Percentiles rank a stretch among this genome's conserved stretches.
Evolutionary conservation across 768 basidiomycete species (phyloP).

Genomic region (Leccinum fibrillosum): DNA sequence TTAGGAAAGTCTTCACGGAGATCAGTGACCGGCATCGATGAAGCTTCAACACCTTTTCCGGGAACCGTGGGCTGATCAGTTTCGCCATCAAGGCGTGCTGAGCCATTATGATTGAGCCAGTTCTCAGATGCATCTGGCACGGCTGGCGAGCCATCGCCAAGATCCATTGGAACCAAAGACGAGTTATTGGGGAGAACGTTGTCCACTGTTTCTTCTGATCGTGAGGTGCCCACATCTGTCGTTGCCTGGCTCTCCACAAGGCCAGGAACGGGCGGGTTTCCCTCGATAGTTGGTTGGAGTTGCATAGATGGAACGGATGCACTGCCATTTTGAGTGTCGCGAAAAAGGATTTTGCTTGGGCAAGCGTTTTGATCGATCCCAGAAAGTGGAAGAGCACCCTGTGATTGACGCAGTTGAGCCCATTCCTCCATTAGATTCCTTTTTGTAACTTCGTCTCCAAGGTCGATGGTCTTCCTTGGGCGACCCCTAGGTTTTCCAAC

Average conservation of each 20-base stretch:
- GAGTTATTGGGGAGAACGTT: not conserved
- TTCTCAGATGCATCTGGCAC: not conserved
- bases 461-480: slow-evolving; percentile 10
- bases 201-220: not conserved
- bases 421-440: slow-evolving; percentile 29
- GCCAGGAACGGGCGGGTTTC: not conserved
- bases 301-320: not conserved
- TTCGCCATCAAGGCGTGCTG: not conserved
- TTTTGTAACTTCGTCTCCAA: slow-evolving; percentile 22
- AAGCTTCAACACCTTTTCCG: not conserved
- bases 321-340: not conserved
- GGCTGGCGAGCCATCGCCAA: not conserved
- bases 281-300: not conserved
- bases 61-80: not conserved
- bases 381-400: slow-evolving; percentile 19
- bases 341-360: not conserved
- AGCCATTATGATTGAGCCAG: not conserved
- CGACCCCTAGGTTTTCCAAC: slow-evolving; percentile 14
- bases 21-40: not conserved
- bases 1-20: not conserved
- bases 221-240: not conserved
- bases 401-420: slow-evolving; percentile 29
- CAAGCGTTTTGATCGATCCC: slow-evolving; percentile 5
- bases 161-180: not conserved
- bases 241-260: not conserved